Percentiles rank a stretch among this genome's conserved stretches.
These are phyloP conservation scores for Ulmus americana DNA, from an alignment of 331 rosid species.

Conservation along the genomic window DNA sequence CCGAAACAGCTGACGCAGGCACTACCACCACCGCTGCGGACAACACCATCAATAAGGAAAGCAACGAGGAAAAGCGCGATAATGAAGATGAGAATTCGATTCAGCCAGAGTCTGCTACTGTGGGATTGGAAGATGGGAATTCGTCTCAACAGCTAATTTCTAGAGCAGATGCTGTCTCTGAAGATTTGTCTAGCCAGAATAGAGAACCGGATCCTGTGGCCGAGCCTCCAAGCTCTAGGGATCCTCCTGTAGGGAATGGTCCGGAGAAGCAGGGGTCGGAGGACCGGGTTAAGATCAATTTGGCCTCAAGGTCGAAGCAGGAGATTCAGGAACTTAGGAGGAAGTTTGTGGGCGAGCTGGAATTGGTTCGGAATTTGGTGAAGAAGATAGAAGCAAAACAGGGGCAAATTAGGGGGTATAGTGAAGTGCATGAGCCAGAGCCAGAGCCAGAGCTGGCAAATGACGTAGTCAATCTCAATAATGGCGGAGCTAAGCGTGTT, in stretches of 20 bases:
- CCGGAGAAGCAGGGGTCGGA: conserved; percentile 24
- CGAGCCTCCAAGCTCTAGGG: conserved; percentile 23
- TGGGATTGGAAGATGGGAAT: conserved; percentile 33
- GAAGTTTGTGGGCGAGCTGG: conserved; percentile 63
- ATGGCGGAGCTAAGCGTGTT: conserved; percentile 44
- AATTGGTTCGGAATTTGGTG: conserved; percentile 54
- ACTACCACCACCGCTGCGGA: conserved; percentile 8
- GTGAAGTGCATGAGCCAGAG: conserved; percentile 28
- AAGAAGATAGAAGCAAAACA: conserved; percentile 65
- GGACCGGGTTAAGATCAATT: conserved; percentile 31
- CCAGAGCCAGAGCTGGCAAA: conserved; percentile 20
- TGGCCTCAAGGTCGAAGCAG: conserved; percentile 45
- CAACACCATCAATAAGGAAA: conserved; percentile 6
- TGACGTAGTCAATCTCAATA: conserved; percentile 28
- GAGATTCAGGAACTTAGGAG: conserved; percentile 49
- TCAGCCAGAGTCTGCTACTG: conserved; percentile 19
- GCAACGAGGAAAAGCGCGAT: conserved; percentile 12
- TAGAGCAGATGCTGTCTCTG: conserved; percentile 37
- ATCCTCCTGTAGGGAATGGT: conserved; percentile 42
- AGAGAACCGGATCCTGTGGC: conserved; percentile 23
- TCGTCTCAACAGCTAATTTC: conserved; percentile 28
- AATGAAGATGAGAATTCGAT: conserved; percentile 18
- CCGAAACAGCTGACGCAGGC: not conserved
- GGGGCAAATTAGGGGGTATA: conserved; percentile 38
- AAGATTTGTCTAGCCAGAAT: conserved; percentile 39